Conservation (phyloP, 1,284 basidiomycete species). For the Phellinidium pouzarii region DNA sequence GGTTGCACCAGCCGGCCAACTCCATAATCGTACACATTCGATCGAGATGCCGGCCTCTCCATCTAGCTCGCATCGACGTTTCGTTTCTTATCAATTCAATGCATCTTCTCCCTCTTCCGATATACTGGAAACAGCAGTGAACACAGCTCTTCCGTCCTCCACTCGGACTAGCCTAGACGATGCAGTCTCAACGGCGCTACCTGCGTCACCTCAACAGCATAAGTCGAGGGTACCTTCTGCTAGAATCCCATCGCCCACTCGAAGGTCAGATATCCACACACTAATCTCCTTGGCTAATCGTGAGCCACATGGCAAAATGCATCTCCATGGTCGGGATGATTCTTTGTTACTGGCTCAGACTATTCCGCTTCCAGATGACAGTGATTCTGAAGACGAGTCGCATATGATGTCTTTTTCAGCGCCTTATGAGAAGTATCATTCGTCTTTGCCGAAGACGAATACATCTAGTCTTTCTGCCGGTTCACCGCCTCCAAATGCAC, state of each 20-base stretch:
- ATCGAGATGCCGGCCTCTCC: conserved; percentile 8
- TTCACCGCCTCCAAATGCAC: conserved; percentile 31
- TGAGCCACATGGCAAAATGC: conserved; percentile 22
- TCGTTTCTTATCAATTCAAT: conserved; percentile 6
- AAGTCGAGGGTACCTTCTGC: conserved; percentile 13
- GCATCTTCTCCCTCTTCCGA: conserved; percentile 6
- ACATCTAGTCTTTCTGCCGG: conserved; percentile 25
- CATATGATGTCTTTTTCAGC: conserved; percentile 64
- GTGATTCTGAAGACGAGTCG: conserved; percentile 57
- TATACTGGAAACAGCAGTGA: not conserved
- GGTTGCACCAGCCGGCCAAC: not conserved
- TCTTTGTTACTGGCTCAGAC: conserved; percentile 63
- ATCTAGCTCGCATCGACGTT: conserved; percentile 6
- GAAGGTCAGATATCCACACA: conserved; percentile 11
- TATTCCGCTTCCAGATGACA: conserved; percentile 67
- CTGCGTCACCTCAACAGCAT: conserved; percentile 35
- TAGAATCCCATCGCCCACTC: conserved; percentile 17
- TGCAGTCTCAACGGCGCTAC: conserved; percentile 40
- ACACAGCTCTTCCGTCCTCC: conserved; percentile 31
- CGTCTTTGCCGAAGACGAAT: conserved; percentile 13
- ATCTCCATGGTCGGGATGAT: conserved; percentile 41
- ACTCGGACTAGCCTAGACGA: conserved; percentile 36
- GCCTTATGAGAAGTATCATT: conserved; percentile 46
- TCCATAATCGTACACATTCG: conserved; percentile 13
- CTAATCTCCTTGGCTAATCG: conserved; percentile 28